Conservation (phyloP, 129 eudicot genomes). For the Dittrichia graveolens region DNA sequence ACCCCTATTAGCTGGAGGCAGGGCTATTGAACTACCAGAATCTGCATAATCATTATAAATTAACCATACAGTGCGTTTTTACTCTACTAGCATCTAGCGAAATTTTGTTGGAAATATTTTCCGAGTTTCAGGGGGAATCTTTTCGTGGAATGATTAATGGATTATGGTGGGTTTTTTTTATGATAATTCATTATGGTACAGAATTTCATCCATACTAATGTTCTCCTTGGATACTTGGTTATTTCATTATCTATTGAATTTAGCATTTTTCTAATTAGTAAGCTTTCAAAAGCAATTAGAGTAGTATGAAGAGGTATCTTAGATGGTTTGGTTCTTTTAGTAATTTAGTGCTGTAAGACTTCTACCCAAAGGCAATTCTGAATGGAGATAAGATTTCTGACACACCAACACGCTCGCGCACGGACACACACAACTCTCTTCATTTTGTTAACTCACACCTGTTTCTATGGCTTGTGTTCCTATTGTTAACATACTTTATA, state of each 20-base stretch:
- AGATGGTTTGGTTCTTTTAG: constrained; percentile 1
- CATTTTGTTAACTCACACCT: neutral
- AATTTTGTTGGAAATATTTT: neutral
- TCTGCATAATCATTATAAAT: constrained; percentile 1
- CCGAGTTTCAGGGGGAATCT: constrained; percentile 1
- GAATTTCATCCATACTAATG: neutral
- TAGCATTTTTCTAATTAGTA: neutral
- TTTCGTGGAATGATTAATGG: neutral
- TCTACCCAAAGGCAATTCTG: neutral
- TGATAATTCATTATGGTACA: neutral
- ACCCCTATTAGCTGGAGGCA: too few species aligned
- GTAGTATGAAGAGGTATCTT: constrained; percentile 17
- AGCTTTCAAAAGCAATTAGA: neutral
- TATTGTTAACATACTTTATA: neutral
- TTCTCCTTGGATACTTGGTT: neutral
- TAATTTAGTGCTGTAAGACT: constrained; percentile 5
- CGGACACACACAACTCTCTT: neutral
- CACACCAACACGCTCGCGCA: too few species aligned
- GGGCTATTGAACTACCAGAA: neutral
- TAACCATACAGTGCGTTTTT: neutral
- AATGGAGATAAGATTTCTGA: neutral
- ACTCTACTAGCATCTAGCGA: neutral
- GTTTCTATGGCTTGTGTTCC: neutral
- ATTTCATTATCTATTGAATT: neutral
- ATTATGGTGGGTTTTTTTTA: neutral